Conservation (phyloP, 108 stramenopile species). For the Schizochytrium sp. region DNA sequence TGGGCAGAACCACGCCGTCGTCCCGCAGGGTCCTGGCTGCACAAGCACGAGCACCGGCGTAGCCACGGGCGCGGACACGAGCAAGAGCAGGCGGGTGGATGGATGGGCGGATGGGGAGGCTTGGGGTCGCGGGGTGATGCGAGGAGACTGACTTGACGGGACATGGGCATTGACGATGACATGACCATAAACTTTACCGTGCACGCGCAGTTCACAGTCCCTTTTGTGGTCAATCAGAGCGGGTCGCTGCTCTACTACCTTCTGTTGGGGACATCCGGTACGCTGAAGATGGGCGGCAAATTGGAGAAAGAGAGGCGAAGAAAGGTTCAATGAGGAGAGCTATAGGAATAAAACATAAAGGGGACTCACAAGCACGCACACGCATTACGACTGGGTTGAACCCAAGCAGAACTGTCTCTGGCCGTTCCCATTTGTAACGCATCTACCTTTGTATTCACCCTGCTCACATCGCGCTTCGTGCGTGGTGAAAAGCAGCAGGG, state of each 20-base stretch:
- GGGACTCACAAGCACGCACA: too few species aligned
- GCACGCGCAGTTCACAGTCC: not conserved
- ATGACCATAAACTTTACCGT: too few species aligned
- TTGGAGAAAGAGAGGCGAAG: not conserved
- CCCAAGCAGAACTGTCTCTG: not conserved
- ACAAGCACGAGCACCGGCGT: too few species aligned
- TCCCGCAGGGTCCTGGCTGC: too few species aligned
- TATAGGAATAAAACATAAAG: not conserved
- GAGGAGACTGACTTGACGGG: too few species aligned
- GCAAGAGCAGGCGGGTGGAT: too few species aligned
- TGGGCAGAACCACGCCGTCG: too few species aligned
- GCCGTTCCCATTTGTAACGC: slow-evolving; percentile 11
- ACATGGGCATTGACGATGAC: too few species aligned
- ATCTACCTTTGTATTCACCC: not conserved
- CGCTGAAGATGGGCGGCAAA: not conserved
- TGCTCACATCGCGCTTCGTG: not conserved
- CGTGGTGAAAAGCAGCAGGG: not conserved
- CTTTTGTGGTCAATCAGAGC: not conserved
- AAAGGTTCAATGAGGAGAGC: not conserved
- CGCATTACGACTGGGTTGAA: not conserved
- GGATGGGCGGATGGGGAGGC: too few species aligned
- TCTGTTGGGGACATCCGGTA: not conserved
- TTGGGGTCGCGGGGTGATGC: too few species aligned
- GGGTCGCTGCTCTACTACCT: slow-evolving; percentile 6
- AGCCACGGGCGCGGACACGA: too few species aligned